A percentile compares a stretch with the other conserved stretches of the same genome.
Conservation (phyloP, 345 rosid genomes). For the Mangifera indica region DNA sequence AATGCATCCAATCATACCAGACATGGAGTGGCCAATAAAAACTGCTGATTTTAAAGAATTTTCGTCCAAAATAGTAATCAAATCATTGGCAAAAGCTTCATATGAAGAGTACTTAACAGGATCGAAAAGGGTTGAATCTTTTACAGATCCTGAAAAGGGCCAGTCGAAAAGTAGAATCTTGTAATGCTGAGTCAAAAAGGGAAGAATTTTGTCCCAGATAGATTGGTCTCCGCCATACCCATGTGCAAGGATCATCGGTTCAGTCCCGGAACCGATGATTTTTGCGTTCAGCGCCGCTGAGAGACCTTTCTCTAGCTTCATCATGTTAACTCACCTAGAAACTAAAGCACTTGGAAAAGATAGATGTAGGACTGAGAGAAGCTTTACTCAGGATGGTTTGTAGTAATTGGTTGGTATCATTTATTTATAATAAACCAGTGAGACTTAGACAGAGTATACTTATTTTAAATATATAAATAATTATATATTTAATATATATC, state of each 20-base stretch:
- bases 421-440: constrained; percentile 10
- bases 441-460: no score
- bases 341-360: not conserved
- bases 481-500: no score
- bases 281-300: constrained; percentile 61
- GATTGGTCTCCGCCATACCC: constrained; percentile 78
- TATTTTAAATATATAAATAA: no score
- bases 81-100: constrained; percentile 56
- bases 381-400: not conserved
- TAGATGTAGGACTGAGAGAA: not conserved
- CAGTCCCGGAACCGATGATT: constrained; percentile 49
- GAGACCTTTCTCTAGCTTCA: constrained; percentile 38
- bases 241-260: constrained; percentile 55
- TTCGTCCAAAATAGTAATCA: constrained; percentile 59
- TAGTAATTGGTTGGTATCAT: not conserved
- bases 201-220: constrained; percentile 57
- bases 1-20: constrained; percentile 79
- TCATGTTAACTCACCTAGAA: constrained; percentile 26
- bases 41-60: constrained; percentile 37
- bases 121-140: constrained; percentile 54
- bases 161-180: constrained; percentile 70
- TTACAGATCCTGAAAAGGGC: constrained; percentile 64
- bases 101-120: constrained; percentile 54
- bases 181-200: constrained; percentile 42
- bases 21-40: constrained; percentile 82